Percentiles rank a stretch among this genome's conserved stretches.
These are phyloP conservation scores for Tylopilus subfusipes DNA, from an alignment of 768 basidiomycete genomes.

Conservation along the genomic window DNA sequence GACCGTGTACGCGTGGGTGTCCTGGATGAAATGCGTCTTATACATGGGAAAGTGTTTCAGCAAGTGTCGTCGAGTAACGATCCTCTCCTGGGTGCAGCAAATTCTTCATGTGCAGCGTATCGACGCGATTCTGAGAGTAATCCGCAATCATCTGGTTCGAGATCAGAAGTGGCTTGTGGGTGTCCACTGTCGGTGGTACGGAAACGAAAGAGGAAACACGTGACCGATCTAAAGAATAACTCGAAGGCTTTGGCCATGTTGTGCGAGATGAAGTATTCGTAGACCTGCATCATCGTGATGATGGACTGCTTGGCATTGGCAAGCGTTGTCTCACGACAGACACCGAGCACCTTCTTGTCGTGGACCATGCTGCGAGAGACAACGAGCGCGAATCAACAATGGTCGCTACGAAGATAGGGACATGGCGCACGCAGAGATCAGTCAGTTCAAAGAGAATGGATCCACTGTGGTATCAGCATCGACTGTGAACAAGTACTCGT, in stretches of 20 bases:
- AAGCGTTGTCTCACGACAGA: slow-evolving; percentile 92
- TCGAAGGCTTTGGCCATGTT: slow-evolving; percentile 99
- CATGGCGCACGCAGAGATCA: slow-evolving; percentile 83
- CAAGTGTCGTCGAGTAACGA: slow-evolving; percentile 96
- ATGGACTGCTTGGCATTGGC: slow-evolving; percentile 93
- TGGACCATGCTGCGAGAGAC: slow-evolving; percentile 79
- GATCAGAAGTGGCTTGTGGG: slow-evolving; percentile 91
- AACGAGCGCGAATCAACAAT: background rate
- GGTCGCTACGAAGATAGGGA: background rate
- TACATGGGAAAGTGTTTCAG: slow-evolving; percentile 92
- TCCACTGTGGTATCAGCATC: slow-evolving; percentile 96
- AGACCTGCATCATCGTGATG: slow-evolving; percentile 98
- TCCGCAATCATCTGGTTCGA: slow-evolving; percentile 87
- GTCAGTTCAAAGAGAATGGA: slow-evolving; percentile 79
- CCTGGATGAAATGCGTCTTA: slow-evolving; percentile 95
- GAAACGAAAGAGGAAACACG: slow-evolving; percentile 93
- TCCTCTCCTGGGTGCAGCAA: slow-evolving; percentile 97
- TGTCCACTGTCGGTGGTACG: slow-evolving; percentile 93
- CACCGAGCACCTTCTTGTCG: slow-evolving; percentile 90
- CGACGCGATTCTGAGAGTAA: slow-evolving; percentile 94
- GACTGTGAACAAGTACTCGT: slow-evolving; percentile 91
- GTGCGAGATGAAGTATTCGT: slow-evolving; percentile 99
- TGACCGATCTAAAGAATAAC: slow-evolving; percentile 93
- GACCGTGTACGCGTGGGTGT: slow-evolving; percentile 91
- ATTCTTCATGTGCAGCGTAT: slow-evolving; percentile 99